Percentiles rank a stretch among this genome's conserved stretches.
Evolutionary conservation across 2,329 filamentous ascomycete genomes (phyloP).

Genomic region (Blastomyces percursus): DNA sequence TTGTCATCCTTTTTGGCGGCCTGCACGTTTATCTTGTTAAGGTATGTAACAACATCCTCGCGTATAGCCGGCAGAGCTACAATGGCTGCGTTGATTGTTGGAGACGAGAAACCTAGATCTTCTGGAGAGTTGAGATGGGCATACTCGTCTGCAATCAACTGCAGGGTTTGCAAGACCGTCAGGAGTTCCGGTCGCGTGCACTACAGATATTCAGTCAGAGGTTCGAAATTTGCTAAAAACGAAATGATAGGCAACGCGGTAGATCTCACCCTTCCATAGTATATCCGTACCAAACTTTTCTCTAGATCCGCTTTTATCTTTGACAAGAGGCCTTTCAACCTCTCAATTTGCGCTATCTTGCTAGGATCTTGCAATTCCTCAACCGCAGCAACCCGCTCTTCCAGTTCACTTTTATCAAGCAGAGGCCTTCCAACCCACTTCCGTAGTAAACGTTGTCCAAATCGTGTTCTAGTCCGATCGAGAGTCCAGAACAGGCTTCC

Average conservation of each 20-base stretch:
- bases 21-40: conserved; percentile 74
- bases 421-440: conserved; percentile 94
- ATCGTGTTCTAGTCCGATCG: conserved; percentile 81
- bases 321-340: conserved; percentile 59
- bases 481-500: conserved; percentile 94
- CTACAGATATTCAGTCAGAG: conserved; percentile 17
- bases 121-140: conserved; percentile 51
- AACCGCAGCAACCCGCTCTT: conserved; percentile 72
- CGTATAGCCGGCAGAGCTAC: conserved; percentile 65
- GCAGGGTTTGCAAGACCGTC: conserved; percentile 71
- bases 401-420: conserved; percentile 61
- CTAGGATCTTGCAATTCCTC: conserved; percentile 68
- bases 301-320: conserved; percentile 74
- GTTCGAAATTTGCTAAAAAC: background rate
- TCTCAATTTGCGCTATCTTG: conserved; percentile 57
- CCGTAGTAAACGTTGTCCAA: conserved; percentile 74
- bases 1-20: conserved; percentile 84
- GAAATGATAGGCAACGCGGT: background rate
- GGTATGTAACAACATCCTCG: conserved; percentile 58
- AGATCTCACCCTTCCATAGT: conserved; percentile 64
- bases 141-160: conserved; percentile 70
- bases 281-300: conserved; percentile 85
- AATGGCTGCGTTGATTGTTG: conserved; percentile 59
- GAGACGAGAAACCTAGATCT: conserved; percentile 62
- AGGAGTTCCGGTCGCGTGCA: conserved; percentile 83